A percentile compares a stretch with the other conserved stretches of the same genome.
Evolutionary conservation across 75 land plant species (phyloP).

Genomic region (Cryptomeria japonica): DNA sequence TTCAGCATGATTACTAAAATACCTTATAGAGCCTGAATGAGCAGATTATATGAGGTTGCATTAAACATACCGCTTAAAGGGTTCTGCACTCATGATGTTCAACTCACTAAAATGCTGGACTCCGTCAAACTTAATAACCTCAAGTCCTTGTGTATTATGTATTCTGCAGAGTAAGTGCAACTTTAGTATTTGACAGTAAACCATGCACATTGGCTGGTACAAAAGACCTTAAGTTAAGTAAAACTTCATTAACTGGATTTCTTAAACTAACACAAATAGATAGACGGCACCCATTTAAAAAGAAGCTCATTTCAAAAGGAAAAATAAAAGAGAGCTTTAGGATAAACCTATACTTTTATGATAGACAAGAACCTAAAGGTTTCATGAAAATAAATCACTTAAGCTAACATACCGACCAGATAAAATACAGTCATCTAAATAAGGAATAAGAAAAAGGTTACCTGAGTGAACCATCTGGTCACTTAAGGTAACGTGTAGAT

Average conservation of each 20-base stretch:
- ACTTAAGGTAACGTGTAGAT: not conserved
- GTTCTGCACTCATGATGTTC: constrained; percentile 12
- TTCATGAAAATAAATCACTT: not conserved
- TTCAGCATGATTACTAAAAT: not conserved
- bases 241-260: not conserved
- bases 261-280: not conserved
- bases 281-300: not conserved
- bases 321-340: not conserved
- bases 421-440: not conserved
- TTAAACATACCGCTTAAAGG: constrained; percentile 7
- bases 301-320: not conserved
- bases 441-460: not conserved
- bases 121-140: not conserved
- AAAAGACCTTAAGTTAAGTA: not conserved
- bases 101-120: not conserved
- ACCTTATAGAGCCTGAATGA: not conserved
- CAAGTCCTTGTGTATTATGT: not conserved
- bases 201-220: not conserved
- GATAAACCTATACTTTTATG: not conserved
- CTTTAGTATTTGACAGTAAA: not conserved
- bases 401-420: not conserved
- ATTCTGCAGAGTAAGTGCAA: not conserved
- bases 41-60: not conserved
- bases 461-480: not conserved
- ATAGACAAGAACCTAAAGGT: not conserved